Evolutionary conservation across 768 basidiomycete species (phyloP).

Genomic region (Crepidotus variabilis): DNA sequence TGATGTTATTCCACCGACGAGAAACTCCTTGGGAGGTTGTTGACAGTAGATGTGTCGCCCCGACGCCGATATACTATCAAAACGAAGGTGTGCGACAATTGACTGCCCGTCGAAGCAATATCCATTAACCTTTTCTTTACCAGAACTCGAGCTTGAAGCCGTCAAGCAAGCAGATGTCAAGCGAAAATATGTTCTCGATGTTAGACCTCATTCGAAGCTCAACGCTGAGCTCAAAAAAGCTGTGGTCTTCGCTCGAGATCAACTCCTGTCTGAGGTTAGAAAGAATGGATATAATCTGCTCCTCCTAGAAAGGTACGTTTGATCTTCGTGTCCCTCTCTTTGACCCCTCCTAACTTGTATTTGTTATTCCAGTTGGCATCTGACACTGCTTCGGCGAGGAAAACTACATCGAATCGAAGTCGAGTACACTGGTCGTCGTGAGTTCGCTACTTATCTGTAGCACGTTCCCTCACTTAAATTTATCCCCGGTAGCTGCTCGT

Average conservation of each 20-base stretch:
- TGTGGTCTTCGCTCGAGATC: constrained; percentile 60
- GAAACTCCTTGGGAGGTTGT: constrained; percentile 79
- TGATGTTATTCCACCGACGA: constrained; percentile 50
- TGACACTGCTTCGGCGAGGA: constrained; percentile 62
- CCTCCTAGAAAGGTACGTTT: constrained; percentile 59
- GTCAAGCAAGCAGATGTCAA: constrained; percentile 50
- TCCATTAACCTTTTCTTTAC: constrained; percentile 2
- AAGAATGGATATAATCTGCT: constrained; percentile 61
- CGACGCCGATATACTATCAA: constrained; percentile 61
- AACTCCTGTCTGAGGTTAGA: constrained; percentile 51
- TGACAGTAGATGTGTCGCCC: constrained; percentile 57
- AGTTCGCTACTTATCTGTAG: constrained; percentile 15
- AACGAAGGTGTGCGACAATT: constrained; percentile 45
- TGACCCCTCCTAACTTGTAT: constrained; percentile 4
- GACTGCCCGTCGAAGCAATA: neutral
- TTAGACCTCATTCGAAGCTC: constrained; percentile 38
- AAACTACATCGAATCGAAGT: constrained; percentile 65
- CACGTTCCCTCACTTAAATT: constrained; percentile 8
- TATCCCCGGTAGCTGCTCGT: constrained; percentile 41
- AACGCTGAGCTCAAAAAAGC: constrained; percentile 47
- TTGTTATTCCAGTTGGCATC: constrained; percentile 49
- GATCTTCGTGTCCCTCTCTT: constrained; percentile 3
- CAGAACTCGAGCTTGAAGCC: constrained; percentile 59
- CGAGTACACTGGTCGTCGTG: constrained; percentile 63
- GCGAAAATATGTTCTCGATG: constrained; percentile 63